Percentiles rank a stretch among this genome's conserved stretches.
These are phyloP conservation scores for Beauveria asiatica DNA, from an alignment of 2,329 filamentous ascomycete genomes.

Conservation along the genomic window DNA sequence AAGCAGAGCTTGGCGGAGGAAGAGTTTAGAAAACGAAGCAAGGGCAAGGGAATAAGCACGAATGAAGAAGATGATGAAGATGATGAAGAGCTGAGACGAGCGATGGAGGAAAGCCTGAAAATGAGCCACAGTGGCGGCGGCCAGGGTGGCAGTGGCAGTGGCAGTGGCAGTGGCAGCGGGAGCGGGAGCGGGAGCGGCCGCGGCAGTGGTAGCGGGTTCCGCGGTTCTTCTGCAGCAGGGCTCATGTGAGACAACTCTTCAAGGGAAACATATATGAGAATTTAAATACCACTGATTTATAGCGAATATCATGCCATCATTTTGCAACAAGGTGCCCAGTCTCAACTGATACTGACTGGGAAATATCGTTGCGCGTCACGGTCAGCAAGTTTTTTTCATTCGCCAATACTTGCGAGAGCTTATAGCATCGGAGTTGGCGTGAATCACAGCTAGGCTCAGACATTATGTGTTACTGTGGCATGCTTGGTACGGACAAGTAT, in stretches of 20 bases:
- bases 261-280: not conserved
- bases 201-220: conserved; percentile 20
- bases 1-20: conserved; percentile 68
- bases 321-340: not conserved
- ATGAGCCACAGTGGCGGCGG: conserved; percentile 23
- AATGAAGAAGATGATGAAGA: conserved; percentile 24
- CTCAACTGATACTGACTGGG: too few species aligned
- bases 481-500: not conserved
- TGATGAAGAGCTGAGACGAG: conserved; percentile 44
- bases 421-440: not conserved
- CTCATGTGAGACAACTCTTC: not conserved
- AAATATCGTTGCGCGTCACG: not conserved
- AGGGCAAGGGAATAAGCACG: conserved; percentile 25
- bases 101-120: conserved; percentile 37
- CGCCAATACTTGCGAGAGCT: not conserved
- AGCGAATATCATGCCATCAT: not conserved
- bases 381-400: not conserved
- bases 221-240: not conserved
- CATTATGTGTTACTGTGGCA: not conserved
- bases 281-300: not conserved
- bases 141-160: conserved; percentile 16
- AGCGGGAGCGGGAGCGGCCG: conserved; percentile 32
- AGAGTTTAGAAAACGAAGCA: conserved; percentile 33
- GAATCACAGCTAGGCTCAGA: not conserved
- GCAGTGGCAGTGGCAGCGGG: not conserved